Evolutionary conservation across 108 stramenopile species (phyloP).

Genomic region (Nitzschia sp.): DNA sequence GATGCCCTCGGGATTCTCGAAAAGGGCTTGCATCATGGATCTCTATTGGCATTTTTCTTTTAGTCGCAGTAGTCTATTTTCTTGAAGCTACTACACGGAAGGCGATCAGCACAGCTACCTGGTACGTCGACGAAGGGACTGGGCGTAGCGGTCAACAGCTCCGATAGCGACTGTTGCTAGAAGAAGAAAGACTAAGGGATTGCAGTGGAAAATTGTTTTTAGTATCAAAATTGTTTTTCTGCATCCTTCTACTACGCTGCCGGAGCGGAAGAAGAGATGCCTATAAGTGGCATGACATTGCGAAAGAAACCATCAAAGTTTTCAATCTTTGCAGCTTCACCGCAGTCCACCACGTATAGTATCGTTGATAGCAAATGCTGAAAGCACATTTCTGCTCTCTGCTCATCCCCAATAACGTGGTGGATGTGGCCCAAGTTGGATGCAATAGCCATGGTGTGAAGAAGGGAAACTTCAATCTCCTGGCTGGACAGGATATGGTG

Average conservation of each 20-base stretch:
- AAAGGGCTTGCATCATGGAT: no score
- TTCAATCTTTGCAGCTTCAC: conserved; percentile 3
- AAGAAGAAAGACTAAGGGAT: no score
- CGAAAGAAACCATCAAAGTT: conserved; percentile 29
- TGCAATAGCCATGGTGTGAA: conserved; percentile 39
- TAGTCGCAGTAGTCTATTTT: no score
- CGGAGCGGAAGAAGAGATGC: conserved; percentile 4
- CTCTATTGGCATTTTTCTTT: no score
- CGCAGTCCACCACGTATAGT: conserved; percentile 29
- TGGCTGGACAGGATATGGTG: conserved; percentile 25
- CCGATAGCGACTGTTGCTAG: no score
- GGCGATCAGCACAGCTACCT: no score
- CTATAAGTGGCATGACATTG: conserved; percentile 22
- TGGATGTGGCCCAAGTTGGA: conserved; percentile 44
- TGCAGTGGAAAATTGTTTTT: background rate
- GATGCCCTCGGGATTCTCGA: no score
- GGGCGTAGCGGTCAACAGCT: no score
- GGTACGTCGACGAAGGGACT: no score
- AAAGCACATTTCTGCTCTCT: conserved; percentile 24
- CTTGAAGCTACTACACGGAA: no score
- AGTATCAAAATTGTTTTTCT: background rate
- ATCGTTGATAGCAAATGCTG: conserved; percentile 34
- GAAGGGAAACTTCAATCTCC: conserved; percentile 17
- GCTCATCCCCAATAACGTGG: conserved; percentile 21
- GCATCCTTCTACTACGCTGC: conserved; percentile 18